These are phyloP conservation scores for Clavispora asparagi DNA, from an alignment of 805 yeast species.

Conservation along the genomic window DNA sequence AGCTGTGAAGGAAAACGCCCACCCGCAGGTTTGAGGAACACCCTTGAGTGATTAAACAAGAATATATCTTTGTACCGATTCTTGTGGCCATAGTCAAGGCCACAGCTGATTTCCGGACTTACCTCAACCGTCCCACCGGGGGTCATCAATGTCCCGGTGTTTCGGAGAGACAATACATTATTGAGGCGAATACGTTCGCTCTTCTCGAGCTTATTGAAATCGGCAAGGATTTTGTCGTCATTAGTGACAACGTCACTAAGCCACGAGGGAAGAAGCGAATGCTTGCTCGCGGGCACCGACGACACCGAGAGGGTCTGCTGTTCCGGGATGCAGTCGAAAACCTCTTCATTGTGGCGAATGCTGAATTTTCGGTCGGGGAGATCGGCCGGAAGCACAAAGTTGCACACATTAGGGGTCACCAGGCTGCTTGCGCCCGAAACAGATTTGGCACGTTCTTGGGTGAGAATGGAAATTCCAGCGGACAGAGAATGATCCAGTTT, in stretches of 20 bases:
- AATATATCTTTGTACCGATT: conserved; percentile 18
- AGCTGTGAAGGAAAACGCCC: conserved; percentile 6
- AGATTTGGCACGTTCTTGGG: background rate
- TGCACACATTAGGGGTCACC: conserved; percentile 41
- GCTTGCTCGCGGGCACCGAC: background rate
- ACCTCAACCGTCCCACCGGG: conserved; percentile 14
- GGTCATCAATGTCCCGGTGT: conserved; percentile 4
- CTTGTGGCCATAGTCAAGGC: conserved; percentile 17
- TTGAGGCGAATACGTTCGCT: conserved; percentile 66
- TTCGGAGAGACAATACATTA: conserved; percentile 7
- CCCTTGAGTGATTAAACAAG: conserved; percentile 15
- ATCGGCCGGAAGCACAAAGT: conserved; percentile 48
- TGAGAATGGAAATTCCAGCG: background rate
- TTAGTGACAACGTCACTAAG: conserved; percentile 4
- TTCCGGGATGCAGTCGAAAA: conserved; percentile 12
- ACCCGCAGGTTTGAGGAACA: conserved; percentile 13
- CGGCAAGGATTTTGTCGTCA: conserved; percentile 15
- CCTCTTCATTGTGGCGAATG: conserved; percentile 51
- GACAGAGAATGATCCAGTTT: background rate
- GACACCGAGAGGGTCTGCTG: conserved; percentile 1
- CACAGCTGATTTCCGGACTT: conserved; percentile 48
- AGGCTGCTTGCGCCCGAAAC: background rate
- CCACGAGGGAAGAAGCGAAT: conserved; percentile 13
- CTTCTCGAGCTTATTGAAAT: conserved; percentile 63
- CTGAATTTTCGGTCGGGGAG: conserved; percentile 30